Evolutionary conservation across 1,284 basidiomycete species (phyloP), one percentile per base, ranked within the genome.

Genomic region (Irpex sp.): DNA sequence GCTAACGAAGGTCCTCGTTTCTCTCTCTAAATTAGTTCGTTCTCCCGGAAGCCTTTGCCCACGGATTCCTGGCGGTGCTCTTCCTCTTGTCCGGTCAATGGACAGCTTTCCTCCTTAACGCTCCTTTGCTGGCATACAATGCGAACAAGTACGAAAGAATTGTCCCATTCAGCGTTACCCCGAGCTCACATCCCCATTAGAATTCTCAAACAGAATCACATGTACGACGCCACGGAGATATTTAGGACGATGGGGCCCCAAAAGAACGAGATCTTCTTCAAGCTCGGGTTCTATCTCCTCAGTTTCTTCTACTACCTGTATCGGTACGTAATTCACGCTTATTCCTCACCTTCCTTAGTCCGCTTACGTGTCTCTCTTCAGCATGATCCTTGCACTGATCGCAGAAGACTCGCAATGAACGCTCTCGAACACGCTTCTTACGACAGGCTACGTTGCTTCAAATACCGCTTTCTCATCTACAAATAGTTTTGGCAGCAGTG

Each of bases 201-300:
- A 85, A 96, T 99, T 80, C 89, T 95, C 80, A 94, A 93, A 82
- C 97, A 97, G 80, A 94, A 95, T 79, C 97, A 99, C 85, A 97
- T 98, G 95, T 98, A 99, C 81, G 98, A 99, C 82, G 98, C 98
- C 69, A 99, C 98, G 45, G 98, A 99, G 84, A 99, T 99, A 78
- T 99, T 99, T 90, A 90, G 98, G 76, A 98, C 97, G 73, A 85
- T 99, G 65, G 91, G 93, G n/a, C 92, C 89, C 54, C 98, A 99
- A 85, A 99, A 99, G 87, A 99, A 97, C 82, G 97, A 98, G 85
- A 93, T 93, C 77, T 99, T 99, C 81, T 89, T 98, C 84, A 98
- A 98, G 86, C 93, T 99, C 72, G 97, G 96, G 22, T 97, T 98
- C 84, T 98, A 97, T 83, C 90, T 98, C 70, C 86, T 98, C 73